Base-by-base conservation (phyloP, 495 filamentous ascomycete genomes). In the Penicillium salamii region DNA sequence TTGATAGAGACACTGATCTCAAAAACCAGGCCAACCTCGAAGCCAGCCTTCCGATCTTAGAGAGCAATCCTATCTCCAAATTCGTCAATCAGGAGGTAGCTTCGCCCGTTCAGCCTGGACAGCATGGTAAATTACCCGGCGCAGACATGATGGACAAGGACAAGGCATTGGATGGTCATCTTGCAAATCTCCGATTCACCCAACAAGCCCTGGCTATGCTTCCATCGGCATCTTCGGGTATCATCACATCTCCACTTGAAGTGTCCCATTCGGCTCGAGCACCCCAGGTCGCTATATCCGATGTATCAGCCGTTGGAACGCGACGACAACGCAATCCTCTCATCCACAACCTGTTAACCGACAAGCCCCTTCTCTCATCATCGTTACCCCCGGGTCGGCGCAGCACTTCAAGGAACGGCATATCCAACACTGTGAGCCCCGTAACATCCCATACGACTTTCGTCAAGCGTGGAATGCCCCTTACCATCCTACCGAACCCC, bases 291-390 rank as follows among this genome's bases (percentile, higher is more conserved):
- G 56, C 68, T 21, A 17, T 53, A 5, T 44, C 63, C 11, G 59
- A 81, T 24, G 68, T 82, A 1, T 82, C 85, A 4, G 82, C 81
- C 38, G 87, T 91, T 1, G 80, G 82, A 37, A 91, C 89, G 0
- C 78, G 90, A 50, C 78, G 81, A 42, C 84, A 85, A 62, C 83
- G 88, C 54, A 97, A 99, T 60, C 90, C 91, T 1, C 78, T 99
- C 9, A 97, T 99, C 46, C 93, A 97, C 67, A 97, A 95, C 57
- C 85, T 97, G 7, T 79, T 99, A 14, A 99, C 93, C 13, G 91
- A 99, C 68, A 92, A 96, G 62, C 93, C 93, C 1, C 74, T 89
- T 17, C 84, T 90, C 50, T 97, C 91, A 8, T 90, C 93, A 1
- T 99, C 93, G 0, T 75, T 99, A 1, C 93, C 93, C 0, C 68